phyloP scores from a whole-genome alignment of 345 rosid species.

The Barbarea vulgaris region DNA sequence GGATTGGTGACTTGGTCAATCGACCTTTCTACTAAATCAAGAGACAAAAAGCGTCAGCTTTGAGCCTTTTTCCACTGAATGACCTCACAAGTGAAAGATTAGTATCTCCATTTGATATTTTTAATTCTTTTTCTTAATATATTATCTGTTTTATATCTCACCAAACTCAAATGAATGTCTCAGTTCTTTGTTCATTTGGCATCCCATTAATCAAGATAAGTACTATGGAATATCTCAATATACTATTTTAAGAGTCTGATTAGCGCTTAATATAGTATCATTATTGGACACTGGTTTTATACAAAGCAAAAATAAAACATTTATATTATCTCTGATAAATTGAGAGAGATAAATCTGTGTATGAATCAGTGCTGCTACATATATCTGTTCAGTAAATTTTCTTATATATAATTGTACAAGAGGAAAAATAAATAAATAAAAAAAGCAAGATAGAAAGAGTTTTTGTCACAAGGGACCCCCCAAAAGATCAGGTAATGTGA shows the following conservation, averaged over 20 bases:
- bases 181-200: neutral
- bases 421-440: neutral
- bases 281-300: neutral
- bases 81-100: constrained; percentile 27
- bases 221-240: neutral
- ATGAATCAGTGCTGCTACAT: constrained; percentile 21
- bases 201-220: neutral
- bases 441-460: neutral
- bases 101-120: neutral
- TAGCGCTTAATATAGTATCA: neutral
- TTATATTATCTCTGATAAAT: constrained; percentile 13
- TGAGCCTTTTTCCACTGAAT: neutral
- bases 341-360: constrained; percentile 24
- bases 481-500: constrained; percentile 74
- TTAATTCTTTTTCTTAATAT: neutral
- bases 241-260: neutral
- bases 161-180: constrained; percentile 18
- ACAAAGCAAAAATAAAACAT: neutral
- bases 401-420: constrained; percentile 22
- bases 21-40: constrained; percentile 33
- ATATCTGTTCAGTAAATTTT: constrained; percentile 20
- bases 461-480: constrained; percentile 24
- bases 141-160: neutral
- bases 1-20: constrained; percentile 23
- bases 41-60: constrained; percentile 25